Conservation (phyloP, 1,139 yeast genomes). For the Williopsis jadinii region DNA sequence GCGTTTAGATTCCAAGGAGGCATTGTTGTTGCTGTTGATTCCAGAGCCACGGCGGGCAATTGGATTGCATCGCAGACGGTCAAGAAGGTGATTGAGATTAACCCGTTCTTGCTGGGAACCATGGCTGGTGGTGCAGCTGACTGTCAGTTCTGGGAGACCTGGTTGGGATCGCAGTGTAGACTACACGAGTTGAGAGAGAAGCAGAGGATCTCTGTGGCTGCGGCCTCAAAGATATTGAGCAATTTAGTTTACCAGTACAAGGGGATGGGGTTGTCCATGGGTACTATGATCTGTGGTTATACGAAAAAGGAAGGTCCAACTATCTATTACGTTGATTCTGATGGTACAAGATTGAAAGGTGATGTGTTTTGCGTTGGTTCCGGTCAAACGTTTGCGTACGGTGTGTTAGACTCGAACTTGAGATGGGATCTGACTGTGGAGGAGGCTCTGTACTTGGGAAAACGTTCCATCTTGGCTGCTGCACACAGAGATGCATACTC, state of each 20-base stretch:
- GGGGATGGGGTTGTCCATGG: slow-evolving; percentile 99
- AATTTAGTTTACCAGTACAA: slow-evolving; percentile 90
- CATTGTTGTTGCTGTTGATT: slow-evolving; percentile 92
- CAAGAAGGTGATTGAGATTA: slow-evolving; percentile 93
- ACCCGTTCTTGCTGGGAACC: slow-evolving; percentile 91
- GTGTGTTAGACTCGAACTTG: slow-evolving; percentile 90
- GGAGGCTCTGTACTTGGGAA: slow-evolving; percentile 90
- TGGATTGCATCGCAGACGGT: slow-evolving; percentile 99
- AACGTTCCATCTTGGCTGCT: slow-evolving; percentile 94
- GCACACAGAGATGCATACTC: slow-evolving; percentile 98
- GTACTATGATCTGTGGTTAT: slow-evolving; percentile 97
- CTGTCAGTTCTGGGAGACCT: slow-evolving; percentile 98
- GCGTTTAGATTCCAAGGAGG: slow-evolving; percentile 97
- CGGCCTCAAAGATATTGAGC: slow-evolving; percentile 89
- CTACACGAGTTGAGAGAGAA: slow-evolving; percentile 90
- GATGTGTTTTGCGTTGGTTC: slow-evolving; percentile 97
- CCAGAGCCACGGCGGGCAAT: slow-evolving; percentile 97
- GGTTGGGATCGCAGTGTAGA: slow-evolving; percentile 97
- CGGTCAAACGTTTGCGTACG: slow-evolving; percentile 99
- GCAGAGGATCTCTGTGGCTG: slow-evolving; percentile 92
- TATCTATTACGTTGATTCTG: slow-evolving; percentile 93
- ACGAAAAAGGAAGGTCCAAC: slow-evolving; percentile 95
- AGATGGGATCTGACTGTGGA: slow-evolving; percentile 86
- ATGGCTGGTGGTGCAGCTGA: slow-evolving; percentile 99
- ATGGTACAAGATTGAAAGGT: slow-evolving; percentile 93